Evolutionary conservation across 2,329 filamentous ascomycete species (phyloP).

Genomic region (Ramularia endophylla): DNA sequence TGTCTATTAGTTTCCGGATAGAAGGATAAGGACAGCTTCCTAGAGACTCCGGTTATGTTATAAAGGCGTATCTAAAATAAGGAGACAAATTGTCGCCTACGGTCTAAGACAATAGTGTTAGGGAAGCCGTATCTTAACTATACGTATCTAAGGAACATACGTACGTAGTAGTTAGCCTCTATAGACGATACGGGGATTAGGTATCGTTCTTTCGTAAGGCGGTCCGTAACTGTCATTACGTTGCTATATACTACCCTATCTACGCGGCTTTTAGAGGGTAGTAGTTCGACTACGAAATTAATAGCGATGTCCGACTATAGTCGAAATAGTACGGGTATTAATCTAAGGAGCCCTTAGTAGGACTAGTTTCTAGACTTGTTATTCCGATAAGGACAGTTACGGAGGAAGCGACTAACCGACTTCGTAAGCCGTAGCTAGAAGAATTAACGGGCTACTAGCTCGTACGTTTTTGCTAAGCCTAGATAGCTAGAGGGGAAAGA

Average conservation of each 20-base stretch:
- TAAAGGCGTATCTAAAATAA: background rate
- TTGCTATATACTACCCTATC: background rate
- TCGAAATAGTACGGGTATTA: background rate
- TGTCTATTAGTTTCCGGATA: conserved; percentile 2
- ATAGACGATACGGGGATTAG: conserved; percentile 2
- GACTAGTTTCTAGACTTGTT: background rate
- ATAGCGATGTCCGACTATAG: background rate
- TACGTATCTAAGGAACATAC: conserved; percentile 1
- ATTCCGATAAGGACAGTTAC: conserved; percentile 2
- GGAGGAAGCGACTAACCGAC: background rate
- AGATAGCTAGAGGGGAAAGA: background rate
- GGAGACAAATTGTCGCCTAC: background rate
- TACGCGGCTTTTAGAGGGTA: background rate
- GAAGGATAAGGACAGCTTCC: background rate
- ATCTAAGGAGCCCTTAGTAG: background rate
- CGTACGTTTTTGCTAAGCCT: background rate
- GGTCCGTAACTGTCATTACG: conserved; percentile 1
- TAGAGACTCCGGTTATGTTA: background rate
- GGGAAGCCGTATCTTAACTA: conserved; percentile 1
- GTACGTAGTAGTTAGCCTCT: too few species aligned
- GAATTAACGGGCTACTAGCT: background rate
- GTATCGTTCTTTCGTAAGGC: conserved; percentile 2
- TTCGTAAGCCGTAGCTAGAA: background rate
- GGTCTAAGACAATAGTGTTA: background rate
- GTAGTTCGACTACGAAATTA: conserved; percentile 1